phyloP scores from a whole-genome alignment of 1,284 basidiomycete species.

The Ceratobasidium sp. region DNA sequence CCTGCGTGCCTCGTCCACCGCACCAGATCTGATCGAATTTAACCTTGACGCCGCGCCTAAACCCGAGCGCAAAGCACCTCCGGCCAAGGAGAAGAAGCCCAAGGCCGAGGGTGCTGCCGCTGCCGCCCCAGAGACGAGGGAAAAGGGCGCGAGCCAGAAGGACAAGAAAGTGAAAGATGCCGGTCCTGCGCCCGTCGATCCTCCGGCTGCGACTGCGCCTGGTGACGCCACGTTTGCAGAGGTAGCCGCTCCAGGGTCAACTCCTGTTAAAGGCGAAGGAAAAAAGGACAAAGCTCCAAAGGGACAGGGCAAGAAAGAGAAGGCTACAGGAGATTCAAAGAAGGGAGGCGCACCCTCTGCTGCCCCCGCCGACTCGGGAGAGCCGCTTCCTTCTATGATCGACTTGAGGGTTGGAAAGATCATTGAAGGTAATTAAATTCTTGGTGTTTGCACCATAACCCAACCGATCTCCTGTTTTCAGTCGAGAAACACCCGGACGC shows the following conservation, averaged over 20 bases:
- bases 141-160: conserved; percentile 58
- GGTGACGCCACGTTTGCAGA: conserved; percentile 33
- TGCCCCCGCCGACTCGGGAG: conserved; percentile 67
- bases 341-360: conserved; percentile 49
- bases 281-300: conserved; percentile 55
- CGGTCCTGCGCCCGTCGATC: conserved; percentile 38
- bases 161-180: conserved; percentile 62
- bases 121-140: conserved; percentile 50
- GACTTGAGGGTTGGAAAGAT: conserved; percentile 91
- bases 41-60: conserved; percentile 67
- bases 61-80: conserved; percentile 69
- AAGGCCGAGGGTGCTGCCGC: conserved; percentile 59
- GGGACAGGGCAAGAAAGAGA: conserved; percentile 56
- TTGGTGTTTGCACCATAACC: conserved; percentile 47
- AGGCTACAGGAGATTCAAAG: conserved; percentile 46
- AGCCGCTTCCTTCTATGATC: conserved; percentile 90
- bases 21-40: conserved; percentile 66
- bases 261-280: conserved; percentile 51
- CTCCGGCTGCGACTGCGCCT: conserved; percentile 38
- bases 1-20: conserved; percentile 63
- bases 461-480: conserved; percentile 50
- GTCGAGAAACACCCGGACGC: conserved; percentile 95
- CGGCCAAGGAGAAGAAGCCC: conserved; percentile 80
- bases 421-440: conserved; percentile 69
- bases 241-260: conserved; percentile 9